Conservation (phyloP, 2,329 filamentous ascomycete genomes). For the Fusarium drepaniforme region DNA sequence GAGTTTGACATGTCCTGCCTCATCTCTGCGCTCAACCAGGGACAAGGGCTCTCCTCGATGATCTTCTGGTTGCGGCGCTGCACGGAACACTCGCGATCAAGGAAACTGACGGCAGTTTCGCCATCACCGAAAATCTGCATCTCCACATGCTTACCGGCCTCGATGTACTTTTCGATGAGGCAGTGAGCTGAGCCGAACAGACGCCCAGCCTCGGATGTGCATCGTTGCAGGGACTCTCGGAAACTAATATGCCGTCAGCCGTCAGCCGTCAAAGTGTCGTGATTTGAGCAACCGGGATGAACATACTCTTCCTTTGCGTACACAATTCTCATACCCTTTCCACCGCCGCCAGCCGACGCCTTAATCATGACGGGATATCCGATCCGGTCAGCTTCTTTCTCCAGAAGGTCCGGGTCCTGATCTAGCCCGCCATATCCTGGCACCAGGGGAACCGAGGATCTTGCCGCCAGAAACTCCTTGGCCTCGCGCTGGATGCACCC, state of each 20-base stretch:
- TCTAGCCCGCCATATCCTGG: not conserved
- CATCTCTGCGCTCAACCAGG: not conserved
- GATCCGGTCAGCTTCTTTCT: not conserved
- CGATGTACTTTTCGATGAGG: not conserved
- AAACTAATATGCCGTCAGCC: not conserved
- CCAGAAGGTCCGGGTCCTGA: not conserved
- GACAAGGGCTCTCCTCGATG: not conserved
- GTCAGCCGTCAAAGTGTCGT: not conserved
- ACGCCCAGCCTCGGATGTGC: not conserved
- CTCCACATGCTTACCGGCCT: not conserved
- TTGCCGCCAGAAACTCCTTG: not conserved
- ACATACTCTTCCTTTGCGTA: not conserved
- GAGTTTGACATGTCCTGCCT: not conserved
- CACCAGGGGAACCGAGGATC: not conserved
- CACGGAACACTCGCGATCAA: not conserved
- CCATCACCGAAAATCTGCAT: not conserved
- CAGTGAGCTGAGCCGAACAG: not conserved
- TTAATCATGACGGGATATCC: not conserved
- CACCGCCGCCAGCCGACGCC: not conserved
- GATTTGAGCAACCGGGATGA: not conserved
- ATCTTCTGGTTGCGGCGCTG: not conserved
- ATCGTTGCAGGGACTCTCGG: not conserved
- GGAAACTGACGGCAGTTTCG: not conserved
- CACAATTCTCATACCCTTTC: not conserved
- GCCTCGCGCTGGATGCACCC: too few species aligned